These are phyloP conservation scores for Talaromyces borbonicus DNA, from an alignment of 495 filamentous ascomycete species.

Conservation along the genomic window DNA sequence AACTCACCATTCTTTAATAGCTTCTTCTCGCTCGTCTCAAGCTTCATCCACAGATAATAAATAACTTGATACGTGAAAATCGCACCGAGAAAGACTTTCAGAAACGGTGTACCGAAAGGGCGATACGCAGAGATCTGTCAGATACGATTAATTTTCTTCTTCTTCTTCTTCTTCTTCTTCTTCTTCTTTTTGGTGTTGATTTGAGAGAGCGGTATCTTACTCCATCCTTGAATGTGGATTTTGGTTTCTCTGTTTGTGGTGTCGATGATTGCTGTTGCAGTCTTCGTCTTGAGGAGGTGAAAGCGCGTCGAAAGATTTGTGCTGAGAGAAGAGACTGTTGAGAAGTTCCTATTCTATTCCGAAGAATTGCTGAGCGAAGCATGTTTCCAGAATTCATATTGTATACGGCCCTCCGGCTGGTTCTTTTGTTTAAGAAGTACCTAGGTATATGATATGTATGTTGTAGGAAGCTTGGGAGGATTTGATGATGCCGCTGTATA, in stretches of 20 bases:
- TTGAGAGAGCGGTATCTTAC: not conserved
- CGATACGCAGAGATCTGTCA: conserved; percentile 64
- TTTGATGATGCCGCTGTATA: too few species aligned
- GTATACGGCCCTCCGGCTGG: too few species aligned
- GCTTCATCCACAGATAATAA: conserved; percentile 78
- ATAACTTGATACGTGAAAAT: conserved; percentile 79
- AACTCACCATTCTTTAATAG: conserved; percentile 45
- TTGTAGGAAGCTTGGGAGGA: too few species aligned
- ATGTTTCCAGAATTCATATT: too few species aligned
- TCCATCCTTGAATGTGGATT: conserved; percentile 7
- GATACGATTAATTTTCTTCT: not conserved
- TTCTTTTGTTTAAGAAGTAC: too few species aligned
- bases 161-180: not conserved
- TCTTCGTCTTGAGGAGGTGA: conserved; percentile 2
- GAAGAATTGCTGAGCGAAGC: too few species aligned
- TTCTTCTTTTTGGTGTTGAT: not conserved
- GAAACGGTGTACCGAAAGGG: conserved; percentile 66
- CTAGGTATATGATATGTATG: too few species aligned
- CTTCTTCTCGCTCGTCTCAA: conserved; percentile 71
- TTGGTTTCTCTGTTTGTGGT: not conserved
- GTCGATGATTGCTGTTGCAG: not conserved
- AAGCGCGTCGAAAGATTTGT: not conserved
- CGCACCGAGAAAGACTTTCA: conserved; percentile 76
- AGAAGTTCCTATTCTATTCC: too few species aligned
- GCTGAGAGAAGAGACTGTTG: too few species aligned